Conservation (phyloP, 495 filamentous ascomycete genomes). For the Penicillium crystallinum region DNA sequence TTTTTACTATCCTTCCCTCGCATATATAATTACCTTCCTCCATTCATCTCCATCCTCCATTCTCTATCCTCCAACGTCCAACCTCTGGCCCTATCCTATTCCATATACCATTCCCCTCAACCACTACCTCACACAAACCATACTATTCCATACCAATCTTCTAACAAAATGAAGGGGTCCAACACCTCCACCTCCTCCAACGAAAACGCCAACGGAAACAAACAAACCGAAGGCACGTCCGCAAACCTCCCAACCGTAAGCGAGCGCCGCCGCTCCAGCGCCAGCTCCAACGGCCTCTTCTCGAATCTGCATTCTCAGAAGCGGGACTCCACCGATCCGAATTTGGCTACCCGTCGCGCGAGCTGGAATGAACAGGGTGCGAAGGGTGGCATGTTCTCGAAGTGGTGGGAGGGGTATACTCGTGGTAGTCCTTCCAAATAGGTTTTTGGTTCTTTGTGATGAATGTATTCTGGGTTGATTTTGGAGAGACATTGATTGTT, state of each 20-base stretch:
- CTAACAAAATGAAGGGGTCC: conserved; percentile 19
- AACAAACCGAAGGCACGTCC: neutral
- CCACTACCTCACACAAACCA: neutral
- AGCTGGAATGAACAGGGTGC: conserved; percentile 48
- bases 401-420: conserved; percentile 52
- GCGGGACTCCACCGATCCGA: conserved; percentile 39
- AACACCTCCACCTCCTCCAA: conserved; percentile 20
- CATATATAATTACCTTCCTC: neutral
- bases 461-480: no score
- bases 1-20: neutral
- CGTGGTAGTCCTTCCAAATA: neutral
- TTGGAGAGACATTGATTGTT: no score
- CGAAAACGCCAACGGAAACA: no score
- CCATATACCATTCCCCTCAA: neutral
- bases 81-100: neutral
- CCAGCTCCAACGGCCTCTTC: conserved; percentile 34
- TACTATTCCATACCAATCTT: no score
- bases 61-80: neutral
- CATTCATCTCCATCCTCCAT: neutral
- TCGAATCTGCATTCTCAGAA: conserved; percentile 48
- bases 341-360: conserved; percentile 33
- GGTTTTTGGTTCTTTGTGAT: no score
- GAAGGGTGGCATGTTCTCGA: conserved; percentile 41
- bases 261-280: conserved; percentile 33
- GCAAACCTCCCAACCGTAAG: conserved; percentile 14